Evolutionary conservation across 805 yeast species (phyloP).

Genomic region (Diddensiella transvaalensis): DNA sequence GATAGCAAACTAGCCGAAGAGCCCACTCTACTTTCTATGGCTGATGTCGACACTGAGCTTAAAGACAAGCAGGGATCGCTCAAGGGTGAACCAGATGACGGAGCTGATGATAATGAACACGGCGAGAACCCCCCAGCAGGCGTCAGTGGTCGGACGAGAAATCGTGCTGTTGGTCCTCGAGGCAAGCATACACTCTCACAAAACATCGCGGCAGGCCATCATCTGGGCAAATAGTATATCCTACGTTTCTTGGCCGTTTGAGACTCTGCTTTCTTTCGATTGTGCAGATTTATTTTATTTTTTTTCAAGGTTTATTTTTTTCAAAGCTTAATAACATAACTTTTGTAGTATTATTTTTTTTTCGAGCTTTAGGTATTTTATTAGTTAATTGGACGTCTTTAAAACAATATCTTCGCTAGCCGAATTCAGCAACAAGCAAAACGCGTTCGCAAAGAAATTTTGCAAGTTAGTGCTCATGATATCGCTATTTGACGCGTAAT

Average conservation of each 20-base stretch:
- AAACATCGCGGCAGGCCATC: conserved; percentile 25
- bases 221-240: conserved; percentile 4
- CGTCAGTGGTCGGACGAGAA: conserved; percentile 6
- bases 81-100: conserved; percentile 5
- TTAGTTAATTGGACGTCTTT: not conserved
- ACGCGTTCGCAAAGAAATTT: no score
- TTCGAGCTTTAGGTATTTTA: not conserved
- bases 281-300: not conserved
- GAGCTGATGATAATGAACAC: not conserved
- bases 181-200: conserved; percentile 23
- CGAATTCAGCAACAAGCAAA: no score
- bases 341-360: not conserved
- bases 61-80: conserved; percentile 13
- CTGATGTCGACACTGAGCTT: conserved; percentile 15
- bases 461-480: no score
- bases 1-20: conserved; percentile 10
- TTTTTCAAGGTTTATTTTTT: no score
- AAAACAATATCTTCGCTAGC: no score
- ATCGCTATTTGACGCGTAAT: no score
- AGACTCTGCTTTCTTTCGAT: no score
- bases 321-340: no score
- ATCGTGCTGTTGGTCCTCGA: conserved; percentile 11
- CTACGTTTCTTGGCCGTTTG: no score
- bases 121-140: not conserved
- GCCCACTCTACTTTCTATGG: conserved; percentile 19